Conservation (phyloP, 2,329 filamentous ascomycete genomes). For the Ilyonectria sp. region DNA sequence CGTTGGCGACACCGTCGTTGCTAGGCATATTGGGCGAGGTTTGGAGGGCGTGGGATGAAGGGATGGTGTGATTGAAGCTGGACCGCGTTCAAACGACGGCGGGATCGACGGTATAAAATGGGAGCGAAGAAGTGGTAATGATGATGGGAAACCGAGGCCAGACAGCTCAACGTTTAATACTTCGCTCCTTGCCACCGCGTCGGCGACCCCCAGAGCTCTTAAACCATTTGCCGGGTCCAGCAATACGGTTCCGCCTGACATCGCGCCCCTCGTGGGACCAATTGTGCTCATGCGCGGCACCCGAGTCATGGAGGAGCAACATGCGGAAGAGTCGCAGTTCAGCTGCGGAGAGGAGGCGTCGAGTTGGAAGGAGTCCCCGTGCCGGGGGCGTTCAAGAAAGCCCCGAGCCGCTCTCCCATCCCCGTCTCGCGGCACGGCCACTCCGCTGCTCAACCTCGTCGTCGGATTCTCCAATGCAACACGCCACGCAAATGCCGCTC, state of each 20-base stretch:
- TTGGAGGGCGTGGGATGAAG: neutral
- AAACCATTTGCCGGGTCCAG: neutral
- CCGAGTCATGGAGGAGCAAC: neutral
- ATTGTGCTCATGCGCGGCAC: neutral
- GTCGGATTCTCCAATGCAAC: neutral
- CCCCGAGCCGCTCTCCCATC: neutral
- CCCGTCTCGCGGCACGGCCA: neutral
- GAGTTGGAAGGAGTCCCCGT: neutral
- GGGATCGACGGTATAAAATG: neutral
- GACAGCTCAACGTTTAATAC: slow-evolving; percentile 3
- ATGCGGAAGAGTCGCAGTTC: neutral
- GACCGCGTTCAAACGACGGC: neutral
- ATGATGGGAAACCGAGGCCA: neutral
- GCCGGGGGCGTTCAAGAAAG: neutral
- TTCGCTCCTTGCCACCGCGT: neutral
- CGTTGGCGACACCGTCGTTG: slow-evolving; percentile 14
- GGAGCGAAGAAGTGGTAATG: neutral
- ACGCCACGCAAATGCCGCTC: neutral
- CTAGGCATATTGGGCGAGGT: slow-evolving; percentile 16
- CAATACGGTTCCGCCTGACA: neutral
- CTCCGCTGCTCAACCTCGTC: neutral
- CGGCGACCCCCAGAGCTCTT: neutral
- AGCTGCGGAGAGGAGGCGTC: neutral
- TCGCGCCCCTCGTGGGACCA: neutral
- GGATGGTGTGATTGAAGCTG: neutral